A percentile compares a stretch with the other conserved stretches of the same genome.
Evolutionary conservation across 2,329 filamentous ascomycete species (phyloP).

Genomic region (Coleophoma eucalyptorum): DNA sequence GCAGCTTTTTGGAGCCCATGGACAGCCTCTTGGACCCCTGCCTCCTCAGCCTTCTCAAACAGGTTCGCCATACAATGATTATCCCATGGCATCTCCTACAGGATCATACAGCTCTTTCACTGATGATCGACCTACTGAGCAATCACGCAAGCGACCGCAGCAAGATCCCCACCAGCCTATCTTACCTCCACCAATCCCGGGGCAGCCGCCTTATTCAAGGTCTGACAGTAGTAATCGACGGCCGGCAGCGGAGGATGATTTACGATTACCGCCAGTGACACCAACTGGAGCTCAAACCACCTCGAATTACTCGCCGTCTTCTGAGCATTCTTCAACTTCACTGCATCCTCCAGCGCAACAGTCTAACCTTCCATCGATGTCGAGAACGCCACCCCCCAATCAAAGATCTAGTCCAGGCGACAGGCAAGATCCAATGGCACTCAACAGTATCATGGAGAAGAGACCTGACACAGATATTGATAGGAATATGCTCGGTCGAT

Average conservation of each 20-base stretch:
- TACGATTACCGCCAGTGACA: slow-evolving; percentile 28
- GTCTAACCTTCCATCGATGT: slow-evolving; percentile 19
- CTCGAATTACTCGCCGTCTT: slow-evolving; percentile 24
- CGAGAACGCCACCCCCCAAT: slow-evolving; percentile 22
- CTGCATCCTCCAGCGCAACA: slow-evolving; percentile 19
- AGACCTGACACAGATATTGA: slow-evolving; percentile 26
- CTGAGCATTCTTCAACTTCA: slow-evolving; percentile 22
- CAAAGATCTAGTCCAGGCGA: slow-evolving; percentile 22
- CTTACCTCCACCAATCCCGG: slow-evolving; percentile 31
- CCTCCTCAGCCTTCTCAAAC: slow-evolving; percentile 13
- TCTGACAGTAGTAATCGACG: slow-evolving; percentile 19
- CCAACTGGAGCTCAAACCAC: slow-evolving; percentile 16
- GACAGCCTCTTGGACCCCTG: slow-evolving; percentile 30
- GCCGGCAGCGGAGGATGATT: slow-evolving; percentile 24
- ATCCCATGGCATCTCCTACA: slow-evolving; percentile 27
- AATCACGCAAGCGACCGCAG: slow-evolving; percentile 25
- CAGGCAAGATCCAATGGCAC: slow-evolving; percentile 26
- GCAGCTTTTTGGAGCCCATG: slow-evolving; percentile 34
- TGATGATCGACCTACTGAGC: slow-evolving; percentile 9
- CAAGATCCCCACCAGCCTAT: slow-evolving; percentile 30
- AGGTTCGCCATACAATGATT: slow-evolving; percentile 24
- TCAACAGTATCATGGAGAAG: slow-evolving; percentile 27
- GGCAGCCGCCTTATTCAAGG: slow-evolving; percentile 20
- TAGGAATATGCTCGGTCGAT: slow-evolving; percentile 24
- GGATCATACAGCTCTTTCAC: slow-evolving; percentile 21